phyloP scores from a whole-genome alignment of 805 yeast genomes.

The Priceomyces castillae region DNA sequence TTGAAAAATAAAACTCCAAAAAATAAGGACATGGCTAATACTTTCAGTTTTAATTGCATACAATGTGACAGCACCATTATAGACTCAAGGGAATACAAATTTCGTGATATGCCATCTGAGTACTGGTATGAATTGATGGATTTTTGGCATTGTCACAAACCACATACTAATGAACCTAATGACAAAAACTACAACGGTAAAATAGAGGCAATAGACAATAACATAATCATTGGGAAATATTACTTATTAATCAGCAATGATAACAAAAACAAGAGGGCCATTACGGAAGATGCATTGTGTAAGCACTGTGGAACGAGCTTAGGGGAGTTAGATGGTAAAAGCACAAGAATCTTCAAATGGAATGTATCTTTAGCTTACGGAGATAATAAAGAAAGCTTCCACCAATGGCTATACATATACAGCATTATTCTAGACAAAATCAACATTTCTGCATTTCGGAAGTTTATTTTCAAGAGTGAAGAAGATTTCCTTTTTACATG shows the following conservation, averaged over 20 bases:
- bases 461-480: slow-evolving; percentile 18
- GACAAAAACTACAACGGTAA: slow-evolving; percentile 37
- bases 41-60: slow-evolving; percentile 30
- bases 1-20: slow-evolving; percentile 33
- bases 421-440: slow-evolving; percentile 39
- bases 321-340: slow-evolving; percentile 35
- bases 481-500: slow-evolving; percentile 22
- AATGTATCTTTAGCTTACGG: slow-evolving; percentile 31
- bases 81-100: slow-evolving; percentile 29
- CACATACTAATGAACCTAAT: slow-evolving; percentile 32
- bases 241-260: slow-evolving; percentile 44
- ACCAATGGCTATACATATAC: slow-evolving; percentile 36
- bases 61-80: slow-evolving; percentile 28
- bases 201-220: slow-evolving; percentile 41
- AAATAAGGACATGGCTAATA: slow-evolving; percentile 13
- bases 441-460: slow-evolving; percentile 37
- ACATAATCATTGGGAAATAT: slow-evolving; percentile 54
- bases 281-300: slow-evolving; percentile 26
- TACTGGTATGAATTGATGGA: slow-evolving; percentile 95
- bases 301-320: too few species aligned
- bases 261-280: neutral
- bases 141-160: slow-evolving; percentile 96
- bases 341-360: slow-evolving; percentile 54
- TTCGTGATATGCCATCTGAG: slow-evolving; percentile 82
- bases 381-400: slow-evolving; percentile 23